Conservation (phyloP, 106 monocot genomes). For the Platanthera guangdongensis region DNA sequence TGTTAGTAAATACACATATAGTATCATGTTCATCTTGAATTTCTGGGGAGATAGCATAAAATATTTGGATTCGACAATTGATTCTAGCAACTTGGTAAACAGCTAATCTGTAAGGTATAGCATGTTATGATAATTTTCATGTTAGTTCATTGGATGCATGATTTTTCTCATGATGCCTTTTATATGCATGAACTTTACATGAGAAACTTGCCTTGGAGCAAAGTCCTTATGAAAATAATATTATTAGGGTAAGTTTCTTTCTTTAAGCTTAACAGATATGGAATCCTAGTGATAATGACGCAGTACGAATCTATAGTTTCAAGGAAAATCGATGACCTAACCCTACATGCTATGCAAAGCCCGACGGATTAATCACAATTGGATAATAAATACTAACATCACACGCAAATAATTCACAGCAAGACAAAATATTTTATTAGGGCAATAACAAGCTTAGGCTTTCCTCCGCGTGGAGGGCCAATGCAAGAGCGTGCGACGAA, state of each 20-base stretch:
- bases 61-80: neutral
- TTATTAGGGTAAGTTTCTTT: neutral
- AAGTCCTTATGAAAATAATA: neutral
- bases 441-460: too few relatives aligned
- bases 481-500: too few relatives aligned
- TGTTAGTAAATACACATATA: neutral
- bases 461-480: too few relatives aligned
- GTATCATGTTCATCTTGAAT: neutral
- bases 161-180: neutral
- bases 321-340: too few relatives aligned
- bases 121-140: neutral
- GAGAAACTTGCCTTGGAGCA: neutral
- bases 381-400: too few relatives aligned
- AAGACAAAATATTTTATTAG: too few relatives aligned
- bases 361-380: too few relatives aligned
- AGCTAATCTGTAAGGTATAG: neutral
- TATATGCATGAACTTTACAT: neutral
- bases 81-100: neutral
- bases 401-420: too few relatives aligned
- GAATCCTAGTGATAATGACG: neutral
- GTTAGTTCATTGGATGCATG: neutral
- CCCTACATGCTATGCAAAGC: too few relatives aligned
- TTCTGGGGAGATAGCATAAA: neutral
- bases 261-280: neutral
- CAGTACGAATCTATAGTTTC: too few relatives aligned